Evolutionary conservation across 192 early-diverging fungal genomes (phyloP), one percentile per base, ranked within the genome.

Genomic region (Glomus cerebriforme): DNA sequence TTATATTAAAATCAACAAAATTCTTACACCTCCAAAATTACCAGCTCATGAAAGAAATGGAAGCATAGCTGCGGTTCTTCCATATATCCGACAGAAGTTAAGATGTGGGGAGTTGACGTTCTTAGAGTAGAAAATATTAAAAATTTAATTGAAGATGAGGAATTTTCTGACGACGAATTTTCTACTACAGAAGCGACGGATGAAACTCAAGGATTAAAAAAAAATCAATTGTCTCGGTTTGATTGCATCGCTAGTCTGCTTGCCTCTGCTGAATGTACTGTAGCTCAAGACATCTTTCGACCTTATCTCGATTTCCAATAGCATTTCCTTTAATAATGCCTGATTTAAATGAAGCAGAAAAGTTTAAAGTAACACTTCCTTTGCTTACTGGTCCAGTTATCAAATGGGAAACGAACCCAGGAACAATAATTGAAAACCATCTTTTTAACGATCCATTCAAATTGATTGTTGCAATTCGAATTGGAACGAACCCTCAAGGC

Each of bases 381-480:
- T 32, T 63, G 17, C 27, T 62, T 75, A 59, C 34, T 49, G 74
- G 74, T 10, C 27, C 74, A 34, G 27, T 35, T 43, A 75, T 75
- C 62, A 75, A 75, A 63, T 75, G 74, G 54, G 54, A 59, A 26
- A 43, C 58, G 9, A 63, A 0, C 13, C 54, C 54, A 19, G 74
- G 74, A 63, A 17, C 45, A 63, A 75, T 75, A 12, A 45, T 75
- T 31, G 74, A 75, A 75, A 62, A 75, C 54, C 74, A 75, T 32
- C 74, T 75, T 24, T 75, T 75, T 32, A 29, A 62, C 13, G 45
- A 45, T 32, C 26, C 59, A 13, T 75, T 75, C 26, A 59, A 26
- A 58, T 26, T 75, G 29, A 32, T 75, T 35, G 74, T 75, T 24
- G 74, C 74, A 8, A 12, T 75, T 58, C 74, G 74, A 8, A 32